phyloP scores from a whole-genome alignment of 495 filamentous ascomycete species.

The Penicillium paxilli region DNA sequence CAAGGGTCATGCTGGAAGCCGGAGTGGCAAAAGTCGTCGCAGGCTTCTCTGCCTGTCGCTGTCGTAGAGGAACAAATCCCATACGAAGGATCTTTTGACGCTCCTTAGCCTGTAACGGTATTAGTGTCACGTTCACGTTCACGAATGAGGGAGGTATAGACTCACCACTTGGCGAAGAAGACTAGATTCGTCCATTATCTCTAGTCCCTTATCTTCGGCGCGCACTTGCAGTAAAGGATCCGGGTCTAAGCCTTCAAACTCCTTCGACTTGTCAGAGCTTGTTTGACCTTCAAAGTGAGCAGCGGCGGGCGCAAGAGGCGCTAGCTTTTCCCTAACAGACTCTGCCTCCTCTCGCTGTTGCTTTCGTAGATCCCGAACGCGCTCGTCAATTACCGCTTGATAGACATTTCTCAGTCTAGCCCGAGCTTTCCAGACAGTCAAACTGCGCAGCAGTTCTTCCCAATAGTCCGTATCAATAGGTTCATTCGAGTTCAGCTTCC shows the following conservation, averaged over 20 bases:
- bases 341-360: constrained; percentile 73
- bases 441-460: constrained; percentile 84
- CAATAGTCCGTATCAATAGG: constrained; percentile 97
- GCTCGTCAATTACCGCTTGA: constrained; percentile 72
- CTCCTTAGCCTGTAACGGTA: constrained; percentile 56
- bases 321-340: constrained; percentile 57
- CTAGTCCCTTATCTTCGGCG: constrained; percentile 65
- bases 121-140: too few species aligned
- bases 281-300: constrained; percentile 6
- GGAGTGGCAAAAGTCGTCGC: constrained; percentile 35
- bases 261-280: constrained; percentile 8
- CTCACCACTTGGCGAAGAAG: constrained; percentile 62
- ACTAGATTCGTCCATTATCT: constrained; percentile 59
- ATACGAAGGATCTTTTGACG: constrained; percentile 65
- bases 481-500: constrained; percentile 83
- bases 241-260: constrained; percentile 57
- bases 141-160: too few species aligned
- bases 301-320: constrained; percentile 37
- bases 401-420: constrained; percentile 82
- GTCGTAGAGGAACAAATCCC: constrained; percentile 67
- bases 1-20: constrained; percentile 27
- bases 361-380: constrained; percentile 64
- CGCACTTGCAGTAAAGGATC: constrained; percentile 70
- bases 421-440: constrained; percentile 88
- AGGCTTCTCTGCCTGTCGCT: constrained; percentile 49